Percentiles rank a stretch among this genome's conserved stretches.
phyloP scores from a whole-genome alignment of 768 basidiomycete genomes.

The Leccinum longicurvipes region DNA sequence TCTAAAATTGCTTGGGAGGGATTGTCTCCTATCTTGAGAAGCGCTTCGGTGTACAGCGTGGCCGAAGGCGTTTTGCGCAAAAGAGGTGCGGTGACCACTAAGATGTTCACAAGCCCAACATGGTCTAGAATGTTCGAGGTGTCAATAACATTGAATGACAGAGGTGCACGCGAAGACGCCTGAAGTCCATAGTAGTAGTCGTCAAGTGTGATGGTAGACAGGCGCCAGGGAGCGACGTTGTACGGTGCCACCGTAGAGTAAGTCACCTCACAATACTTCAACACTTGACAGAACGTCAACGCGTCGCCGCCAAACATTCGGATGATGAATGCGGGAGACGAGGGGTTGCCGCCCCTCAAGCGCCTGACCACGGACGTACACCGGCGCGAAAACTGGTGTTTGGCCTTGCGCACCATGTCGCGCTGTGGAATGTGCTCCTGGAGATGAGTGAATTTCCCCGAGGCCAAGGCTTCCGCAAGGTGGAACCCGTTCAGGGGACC shows the following conservation, averaged over 20 bases:
- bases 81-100: constrained; percentile 22
- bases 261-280: constrained; percentile 13
- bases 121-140: constrained; percentile 30
- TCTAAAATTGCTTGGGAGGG: constrained; percentile 16
- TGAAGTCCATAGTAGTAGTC: constrained; percentile 13
- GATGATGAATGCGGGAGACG: constrained; percentile 20
- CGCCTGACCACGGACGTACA: constrained; percentile 16
- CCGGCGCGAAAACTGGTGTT: constrained; percentile 25
- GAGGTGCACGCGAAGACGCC: constrained; percentile 14
- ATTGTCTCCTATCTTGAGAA: constrained; percentile 14
- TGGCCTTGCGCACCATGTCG: constrained; percentile 15
- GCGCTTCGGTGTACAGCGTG: constrained; percentile 27
- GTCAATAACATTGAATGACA: constrained; percentile 31
- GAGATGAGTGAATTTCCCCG: constrained; percentile 4
- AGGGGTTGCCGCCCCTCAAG: constrained; percentile 12
- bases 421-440: background rate
- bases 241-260: constrained; percentile 16
- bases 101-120: constrained; percentile 25
- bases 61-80: constrained; percentile 18
- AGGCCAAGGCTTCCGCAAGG: constrained; percentile 24
- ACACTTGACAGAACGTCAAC: constrained; percentile 21
- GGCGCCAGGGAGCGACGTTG: constrained; percentile 22
- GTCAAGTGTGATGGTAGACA: constrained; percentile 21
- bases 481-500: constrained; percentile 31
- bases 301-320: constrained; percentile 31